Conservation (phyloP, 805 yeast species). For the Cyberlindnera petersonii region DNA sequence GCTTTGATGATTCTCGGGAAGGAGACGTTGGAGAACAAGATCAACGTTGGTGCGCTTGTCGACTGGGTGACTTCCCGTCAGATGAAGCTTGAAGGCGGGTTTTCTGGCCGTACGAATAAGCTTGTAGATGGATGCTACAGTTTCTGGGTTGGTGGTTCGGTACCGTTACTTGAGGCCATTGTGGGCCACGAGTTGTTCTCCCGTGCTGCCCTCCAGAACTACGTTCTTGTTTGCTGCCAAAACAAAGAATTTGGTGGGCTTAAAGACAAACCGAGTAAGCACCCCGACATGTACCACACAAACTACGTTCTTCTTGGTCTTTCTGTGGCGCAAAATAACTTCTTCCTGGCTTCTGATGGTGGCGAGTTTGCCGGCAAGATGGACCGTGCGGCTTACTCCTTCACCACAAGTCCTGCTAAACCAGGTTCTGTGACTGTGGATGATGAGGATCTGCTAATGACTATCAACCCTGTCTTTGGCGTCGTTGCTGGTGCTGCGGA, state of each 20-base stretch:
- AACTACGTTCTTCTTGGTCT: slow-evolving; percentile 81
- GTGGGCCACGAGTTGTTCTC: slow-evolving; percentile 39
- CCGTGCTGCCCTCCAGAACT: slow-evolving; percentile 57
- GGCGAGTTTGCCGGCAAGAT: slow-evolving; percentile 1
- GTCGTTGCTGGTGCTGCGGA: slow-evolving; percentile 44
- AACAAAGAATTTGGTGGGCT: slow-evolving; percentile 60
- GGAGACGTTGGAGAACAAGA: slow-evolving; percentile 30
- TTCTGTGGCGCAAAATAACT: slow-evolving; percentile 27
- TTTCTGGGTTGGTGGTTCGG: slow-evolving; percentile 88
- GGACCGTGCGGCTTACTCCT: slow-evolving; percentile 12
- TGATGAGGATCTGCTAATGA: slow-evolving; percentile 21
- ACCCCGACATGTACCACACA: slow-evolving; percentile 86
- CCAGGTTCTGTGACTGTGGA: slow-evolving; percentile 18
- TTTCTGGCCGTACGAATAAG: slow-evolving; percentile 87
- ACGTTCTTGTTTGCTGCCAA: slow-evolving; percentile 77
- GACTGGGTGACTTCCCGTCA: slow-evolving; percentile 76
- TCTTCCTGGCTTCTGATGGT: slow-evolving; percentile 3
- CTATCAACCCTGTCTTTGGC: slow-evolving; percentile 58
- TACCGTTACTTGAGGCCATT: slow-evolving; percentile 58
- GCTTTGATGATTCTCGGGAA: slow-evolving; percentile 45
- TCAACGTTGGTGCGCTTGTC: slow-evolving; percentile 47
- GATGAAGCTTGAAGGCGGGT: slow-evolving; percentile 72
- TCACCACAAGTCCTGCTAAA: slow-evolving; percentile 9
- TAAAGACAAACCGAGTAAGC: slow-evolving; percentile 80
- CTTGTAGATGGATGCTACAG: slow-evolving; percentile 95